Conservation (phyloP, 495 filamentous ascomycete species). For the Aspergillus nanangensis region DNA sequence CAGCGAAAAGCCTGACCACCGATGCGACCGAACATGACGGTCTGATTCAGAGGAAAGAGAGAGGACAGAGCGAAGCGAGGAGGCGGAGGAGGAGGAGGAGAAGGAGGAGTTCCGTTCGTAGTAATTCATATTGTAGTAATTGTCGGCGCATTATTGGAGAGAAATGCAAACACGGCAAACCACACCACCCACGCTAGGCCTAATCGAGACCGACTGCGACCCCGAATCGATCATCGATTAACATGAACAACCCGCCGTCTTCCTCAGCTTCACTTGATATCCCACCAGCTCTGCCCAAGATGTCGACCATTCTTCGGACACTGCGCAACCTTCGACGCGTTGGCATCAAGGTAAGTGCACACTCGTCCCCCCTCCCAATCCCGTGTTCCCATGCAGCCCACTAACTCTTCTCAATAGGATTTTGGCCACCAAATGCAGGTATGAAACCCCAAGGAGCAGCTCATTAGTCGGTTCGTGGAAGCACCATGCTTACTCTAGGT, state of each 20-base stretch:
- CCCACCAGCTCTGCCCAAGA: conserved; percentile 38
- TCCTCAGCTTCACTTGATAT: conserved; percentile 12
- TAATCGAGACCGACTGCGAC: conserved; percentile 12
- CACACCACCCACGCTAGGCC: conserved; percentile 18
- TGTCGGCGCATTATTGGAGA: conserved; percentile 7
- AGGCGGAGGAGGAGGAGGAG: neutral
- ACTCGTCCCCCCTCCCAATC: neutral
- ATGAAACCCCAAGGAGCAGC: conserved; percentile 27
- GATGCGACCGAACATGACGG: conserved; percentile 38
- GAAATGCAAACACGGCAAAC: conserved; percentile 45
- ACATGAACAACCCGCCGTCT: conserved; percentile 16
- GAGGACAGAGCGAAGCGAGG: neutral
- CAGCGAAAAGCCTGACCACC: conserved; percentile 35
- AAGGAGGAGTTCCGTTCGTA: neutral
- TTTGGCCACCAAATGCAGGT: conserved; percentile 91
- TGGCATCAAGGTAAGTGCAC: conserved; percentile 68
- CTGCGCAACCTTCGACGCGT: conserved; percentile 80
- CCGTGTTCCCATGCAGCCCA: neutral
- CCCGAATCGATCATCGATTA: conserved; percentile 4
- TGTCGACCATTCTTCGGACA: conserved; percentile 90
- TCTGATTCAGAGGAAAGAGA: neutral
- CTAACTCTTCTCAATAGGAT: conserved; percentile 55
- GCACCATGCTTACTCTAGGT: conserved; percentile 19
- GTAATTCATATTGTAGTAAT: conserved; percentile 9
- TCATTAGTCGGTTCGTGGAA: neutral